These are phyloP conservation scores for Cladorrhinum samala DNA, from an alignment of 495 filamentous ascomycete species.

Conservation along the genomic window DNA sequence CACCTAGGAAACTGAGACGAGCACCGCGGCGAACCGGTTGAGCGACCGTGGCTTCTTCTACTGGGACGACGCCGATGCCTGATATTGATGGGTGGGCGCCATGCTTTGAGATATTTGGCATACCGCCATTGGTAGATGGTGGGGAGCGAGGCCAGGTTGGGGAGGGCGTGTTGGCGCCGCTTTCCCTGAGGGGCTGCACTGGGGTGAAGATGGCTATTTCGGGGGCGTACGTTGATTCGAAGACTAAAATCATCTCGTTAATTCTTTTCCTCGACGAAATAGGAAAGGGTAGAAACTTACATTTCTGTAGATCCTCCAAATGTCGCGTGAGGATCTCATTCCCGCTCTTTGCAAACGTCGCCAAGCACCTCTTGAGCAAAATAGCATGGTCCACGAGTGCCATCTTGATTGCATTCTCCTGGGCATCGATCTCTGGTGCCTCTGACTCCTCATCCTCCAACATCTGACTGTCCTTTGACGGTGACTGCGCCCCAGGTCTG, in stretches of 20 bases:
- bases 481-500: constrained; percentile 35
- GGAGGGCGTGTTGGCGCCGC: constrained; percentile 26
- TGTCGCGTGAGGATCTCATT: constrained; percentile 36
- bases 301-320: constrained; percentile 41
- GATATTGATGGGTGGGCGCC: constrained; percentile 9
- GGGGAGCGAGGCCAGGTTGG: constrained; percentile 39
- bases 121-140: constrained; percentile 16
- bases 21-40: constrained; percentile 40
- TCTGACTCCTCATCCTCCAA: constrained; percentile 45
- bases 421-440: constrained; percentile 49
- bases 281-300: constrained; percentile 34
- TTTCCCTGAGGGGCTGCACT: constrained; percentile 25
- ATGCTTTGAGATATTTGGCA: constrained; percentile 14
- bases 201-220: constrained; percentile 55
- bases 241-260: constrained; percentile 33
- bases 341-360: constrained; percentile 59
- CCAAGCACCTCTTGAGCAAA: constrained; percentile 75
- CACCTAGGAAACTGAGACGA: constrained; percentile 43
- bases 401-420: constrained; percentile 78
- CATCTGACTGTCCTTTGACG: constrained; percentile 37
- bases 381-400: constrained; percentile 86
- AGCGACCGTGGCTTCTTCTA: constrained; percentile 34
- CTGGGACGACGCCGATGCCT: constrained; percentile 24
- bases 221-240: constrained; percentile 55
- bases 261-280: background rate